Conservation (phyloP, 1,284 basidiomycete species). For the Pseudozyma tsukubaensis region DNA sequence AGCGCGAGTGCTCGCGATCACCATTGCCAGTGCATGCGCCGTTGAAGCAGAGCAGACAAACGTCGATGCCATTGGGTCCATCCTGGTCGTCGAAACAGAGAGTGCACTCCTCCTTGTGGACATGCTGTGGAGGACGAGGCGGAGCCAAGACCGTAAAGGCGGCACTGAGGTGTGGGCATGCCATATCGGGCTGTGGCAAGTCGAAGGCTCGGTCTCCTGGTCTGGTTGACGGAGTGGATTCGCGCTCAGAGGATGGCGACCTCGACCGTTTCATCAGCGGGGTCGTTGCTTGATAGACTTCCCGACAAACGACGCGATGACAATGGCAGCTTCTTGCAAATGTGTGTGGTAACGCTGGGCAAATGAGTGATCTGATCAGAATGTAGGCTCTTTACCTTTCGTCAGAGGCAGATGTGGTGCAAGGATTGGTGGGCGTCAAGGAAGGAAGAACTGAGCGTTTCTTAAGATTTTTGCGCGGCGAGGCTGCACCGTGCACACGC, state of each 20-base stretch:
- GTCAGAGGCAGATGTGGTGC: not conserved
- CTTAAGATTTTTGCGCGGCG: not conserved
- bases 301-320: too few relatives aligned
- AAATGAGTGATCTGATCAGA: too few relatives aligned
- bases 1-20: constrained; percentile 56
- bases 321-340: not conserved
- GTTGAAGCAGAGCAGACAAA: constrained; percentile 93
- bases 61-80: constrained; percentile 78
- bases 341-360: not conserved
- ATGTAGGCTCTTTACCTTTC: not conserved
- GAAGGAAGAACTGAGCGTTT: constrained; percentile 10
- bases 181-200: constrained; percentile 28
- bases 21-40: constrained; percentile 72
- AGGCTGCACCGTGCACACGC: constrained; percentile 25
- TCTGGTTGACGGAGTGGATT: constrained; percentile 12
- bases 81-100: constrained; percentile 96
- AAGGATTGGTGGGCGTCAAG: not conserved
- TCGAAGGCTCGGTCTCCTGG: not conserved
- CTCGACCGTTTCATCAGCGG: constrained; percentile 46
- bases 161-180: constrained; percentile 58
- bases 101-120: constrained; percentile 90
- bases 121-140: constrained; percentile 56
- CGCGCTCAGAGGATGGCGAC: constrained; percentile 27
- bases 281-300: not conserved
- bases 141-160: constrained; percentile 48